Evolutionary conservation across 1,284 basidiomycete species (phyloP), one percentile per base, ranked within the genome.

Genomic region (Cryptococcus sp.): DNA sequence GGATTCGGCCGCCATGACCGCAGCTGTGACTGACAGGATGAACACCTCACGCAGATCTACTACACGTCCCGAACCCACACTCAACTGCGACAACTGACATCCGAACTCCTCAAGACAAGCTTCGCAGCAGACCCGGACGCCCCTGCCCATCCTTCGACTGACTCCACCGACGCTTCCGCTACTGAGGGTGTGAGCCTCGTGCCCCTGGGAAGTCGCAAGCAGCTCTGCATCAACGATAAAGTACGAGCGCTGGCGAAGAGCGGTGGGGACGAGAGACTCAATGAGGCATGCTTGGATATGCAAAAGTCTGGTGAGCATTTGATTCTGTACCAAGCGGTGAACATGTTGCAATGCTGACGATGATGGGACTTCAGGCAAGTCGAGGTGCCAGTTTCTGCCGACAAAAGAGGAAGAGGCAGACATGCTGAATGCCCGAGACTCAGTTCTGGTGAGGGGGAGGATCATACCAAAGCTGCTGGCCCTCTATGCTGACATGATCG

Each of bases 11-110:
- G 46, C 9, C 48, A 8, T 4, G 21, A 18, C 13, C 3, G 1
- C 5, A 33, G 28, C 28, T 33, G 4, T 33, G 9, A 9, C 28
- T 33, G 28, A 24, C 35, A 18, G 40, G 15, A 20, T 44, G 11
- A 49, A 15, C 23, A 13, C 20, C 44, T 33, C 28, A 12, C 28
- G 50, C 67, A 80, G 81, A 86, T 98, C 54, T 94, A 87, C 72
- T 97, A 94, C 72, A 89, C 92, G 0, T 97, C 94, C 0, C 82
- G 96, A 33, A 98, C 95, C 0, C 95, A 98, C 76, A 92, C 91
- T 2, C 95, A 98, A 70, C 83, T 98, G 2, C 83, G 91, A 1
- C 95, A 98, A 72, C 84, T 98, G 13, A 82, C 95, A 12, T 85
- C 87, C 4, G 96, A 98, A 74, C 80, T 98, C 8, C 82, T 81